A percentile compares a stretch with the other conserved stretches of the same genome.
Conservation (phyloP, 345 rosid species). For the Toxicodendron radicans region DNA sequence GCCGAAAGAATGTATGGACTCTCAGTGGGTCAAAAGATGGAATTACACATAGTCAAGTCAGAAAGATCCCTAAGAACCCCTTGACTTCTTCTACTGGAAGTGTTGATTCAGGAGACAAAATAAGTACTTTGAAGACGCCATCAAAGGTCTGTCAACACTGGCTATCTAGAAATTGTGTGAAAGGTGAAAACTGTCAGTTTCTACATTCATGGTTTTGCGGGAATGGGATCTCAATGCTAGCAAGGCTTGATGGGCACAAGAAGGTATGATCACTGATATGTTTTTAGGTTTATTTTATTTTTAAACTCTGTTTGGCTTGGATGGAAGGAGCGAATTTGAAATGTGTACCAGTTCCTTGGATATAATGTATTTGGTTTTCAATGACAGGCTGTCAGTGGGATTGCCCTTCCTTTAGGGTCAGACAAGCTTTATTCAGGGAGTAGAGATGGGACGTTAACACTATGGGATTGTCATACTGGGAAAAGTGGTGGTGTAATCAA, state of each 20-base stretch:
- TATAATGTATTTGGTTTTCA: too few relatives aligned
- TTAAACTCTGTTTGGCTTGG: background rate
- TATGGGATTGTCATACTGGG: conserved; percentile 66
- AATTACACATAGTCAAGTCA: too few relatives aligned
- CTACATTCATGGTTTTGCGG: conserved; percentile 33
- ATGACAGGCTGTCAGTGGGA: conserved; percentile 45
- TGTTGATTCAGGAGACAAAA: background rate
- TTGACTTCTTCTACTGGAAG: conserved; percentile 11
- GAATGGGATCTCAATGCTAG: conserved; percentile 32
- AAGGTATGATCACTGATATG: conserved; percentile 25
- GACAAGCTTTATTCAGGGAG: conserved; percentile 61
- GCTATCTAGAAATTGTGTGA: conserved; percentile 30
- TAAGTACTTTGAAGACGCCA: background rate
- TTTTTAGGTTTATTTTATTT: background rate
- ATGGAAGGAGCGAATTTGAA: background rate
- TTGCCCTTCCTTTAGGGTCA: conserved; percentile 49
- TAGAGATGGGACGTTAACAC: conserved; percentile 40
- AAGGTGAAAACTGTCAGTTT: conserved; percentile 33
- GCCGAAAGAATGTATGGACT: background rate
- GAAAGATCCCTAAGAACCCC: background rate
- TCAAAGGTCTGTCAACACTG: conserved; percentile 25
- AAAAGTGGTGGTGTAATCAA: conserved; percentile 31
- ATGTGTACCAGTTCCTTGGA: background rate
- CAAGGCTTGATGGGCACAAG: conserved; percentile 36
- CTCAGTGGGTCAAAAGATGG: background rate